Base-by-base conservation (phyloP, 352 stramenopile genomes). In the Globisporangium spiculum region DNA sequence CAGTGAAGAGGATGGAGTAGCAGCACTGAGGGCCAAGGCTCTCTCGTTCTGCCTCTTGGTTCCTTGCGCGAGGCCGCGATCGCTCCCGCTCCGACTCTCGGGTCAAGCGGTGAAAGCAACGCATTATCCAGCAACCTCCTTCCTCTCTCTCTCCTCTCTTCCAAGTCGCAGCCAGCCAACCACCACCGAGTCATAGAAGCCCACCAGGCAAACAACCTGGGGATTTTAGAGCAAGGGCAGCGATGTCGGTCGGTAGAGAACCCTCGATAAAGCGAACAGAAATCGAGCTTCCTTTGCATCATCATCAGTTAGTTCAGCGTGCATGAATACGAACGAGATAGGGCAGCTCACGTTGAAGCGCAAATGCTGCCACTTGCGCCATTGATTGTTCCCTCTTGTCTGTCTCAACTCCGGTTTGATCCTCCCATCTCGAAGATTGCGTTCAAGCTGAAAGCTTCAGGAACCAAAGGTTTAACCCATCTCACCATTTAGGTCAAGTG, bases 71-170 rank as follows among this genome's bases (percentile, higher is more conserved):
- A 30, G 50, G 26, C 20, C 22, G 22, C 50, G 22, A 16, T 56
- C 50, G 3, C 48, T 16, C 1, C n/a, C n/a, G 24, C 18, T 48
- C 38, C 16, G 38, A 48, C 38, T 20, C 38, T 20, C 14, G 12
- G 38, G 38, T 20, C n/a, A 20, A 56, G n/a, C 22, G 50, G 50
- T 32, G 50, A 56, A 56, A 56, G n/a, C n/a, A 56, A 56, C 50
- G 30, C 30, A 32, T 7, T 4, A 56, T 26, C n/a, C 50, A 56
- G 50, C 50, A 54, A 44, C 36, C 2, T 8, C 10, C 36, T 12
- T 27, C 3, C 7, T 32, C 30, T 32, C 30, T 8, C 0, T 32
- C 30, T 32, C n/a, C n/a, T 22, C 50, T 30, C 50, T 24, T 30
- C 41, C 16, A 48, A 48, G 14, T 20, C 5, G 4, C 14, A 48